A percentile compares a stretch with the other conserved stretches of the same genome.
Evolutionary conservation across 2,329 filamentous ascomycete species (phyloP).

Genomic region (Colletotrichum sp.): DNA sequence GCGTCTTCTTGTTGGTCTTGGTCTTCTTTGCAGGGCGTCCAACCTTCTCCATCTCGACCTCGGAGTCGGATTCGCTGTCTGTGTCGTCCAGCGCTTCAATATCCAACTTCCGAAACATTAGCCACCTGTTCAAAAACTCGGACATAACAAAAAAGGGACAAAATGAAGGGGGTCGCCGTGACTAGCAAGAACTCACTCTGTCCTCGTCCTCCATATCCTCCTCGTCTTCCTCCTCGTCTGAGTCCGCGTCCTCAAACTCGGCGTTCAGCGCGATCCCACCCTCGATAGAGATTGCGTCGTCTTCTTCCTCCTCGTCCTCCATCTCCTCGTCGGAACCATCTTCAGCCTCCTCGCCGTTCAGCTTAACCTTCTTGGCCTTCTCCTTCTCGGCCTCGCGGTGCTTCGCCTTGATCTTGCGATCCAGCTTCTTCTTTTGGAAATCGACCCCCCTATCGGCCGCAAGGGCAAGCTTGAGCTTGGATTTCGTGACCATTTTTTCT

Average conservation of each 20-base stretch:
- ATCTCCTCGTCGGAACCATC: constrained; percentile 34
- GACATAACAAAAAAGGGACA: background rate
- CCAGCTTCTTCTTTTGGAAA: constrained; percentile 55
- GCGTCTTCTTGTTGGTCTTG: constrained; percentile 38
- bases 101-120: constrained; percentile 46
- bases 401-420: constrained; percentile 51
- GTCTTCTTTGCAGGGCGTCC: constrained; percentile 53
- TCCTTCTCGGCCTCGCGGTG: constrained; percentile 38
- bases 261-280: constrained; percentile 30
- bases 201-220: constrained; percentile 31
- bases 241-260: constrained; percentile 19
- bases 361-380: constrained; percentile 32
- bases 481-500: constrained; percentile 44
- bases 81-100: constrained; percentile 64
- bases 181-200: constrained; percentile 19
- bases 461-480: constrained; percentile 59
- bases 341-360: constrained; percentile 22
- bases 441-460: constrained; percentile 60
- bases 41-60: constrained; percentile 78
- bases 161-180: background rate
- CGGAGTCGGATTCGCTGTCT: constrained; percentile 68
- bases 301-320: constrained; percentile 29
- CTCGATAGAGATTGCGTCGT: constrained; percentile 30
- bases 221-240: constrained; percentile 28
- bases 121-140: background rate